These are phyloP conservation scores for Arthrocladium fulminans DNA, from an alignment of 2,329 filamentous ascomycete species.

Conservation along the genomic window DNA sequence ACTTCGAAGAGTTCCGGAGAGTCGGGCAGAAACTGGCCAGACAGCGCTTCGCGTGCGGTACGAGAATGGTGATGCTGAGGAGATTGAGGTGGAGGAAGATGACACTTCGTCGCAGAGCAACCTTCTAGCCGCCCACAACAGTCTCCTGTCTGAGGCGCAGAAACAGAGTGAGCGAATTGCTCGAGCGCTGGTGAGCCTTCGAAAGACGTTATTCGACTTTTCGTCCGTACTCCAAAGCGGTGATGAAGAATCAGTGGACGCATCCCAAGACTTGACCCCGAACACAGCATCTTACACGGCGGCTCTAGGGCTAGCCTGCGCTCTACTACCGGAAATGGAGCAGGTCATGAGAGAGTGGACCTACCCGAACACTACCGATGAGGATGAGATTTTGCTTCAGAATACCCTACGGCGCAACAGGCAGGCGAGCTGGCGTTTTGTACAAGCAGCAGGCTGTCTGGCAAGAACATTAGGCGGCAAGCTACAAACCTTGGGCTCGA, in stretches of 20 bases:
- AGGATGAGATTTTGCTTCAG: constrained; percentile 46
- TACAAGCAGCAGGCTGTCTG: constrained; percentile 53
- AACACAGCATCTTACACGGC: constrained; percentile 33
- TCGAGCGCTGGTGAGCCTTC: constrained; percentile 45
- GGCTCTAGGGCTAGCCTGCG: constrained; percentile 36
- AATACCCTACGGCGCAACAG: constrained; percentile 49
- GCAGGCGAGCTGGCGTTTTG: constrained; percentile 49
- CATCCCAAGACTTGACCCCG: constrained; percentile 25
- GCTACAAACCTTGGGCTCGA: constrained; percentile 36
- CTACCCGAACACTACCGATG: constrained; percentile 50
- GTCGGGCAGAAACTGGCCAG: constrained; percentile 31
- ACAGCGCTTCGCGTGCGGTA: constrained; percentile 50
- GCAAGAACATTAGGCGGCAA: constrained; percentile 48
- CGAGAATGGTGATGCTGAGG: constrained; percentile 51
- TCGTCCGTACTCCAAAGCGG: constrained; percentile 23
- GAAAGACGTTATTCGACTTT: constrained; percentile 48
- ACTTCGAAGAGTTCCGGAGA: constrained; percentile 40
- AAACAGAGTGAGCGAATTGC: constrained; percentile 48
- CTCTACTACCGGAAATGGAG: constrained; percentile 48
- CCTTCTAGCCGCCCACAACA: constrained; percentile 31
- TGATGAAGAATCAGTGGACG: constrained; percentile 25
- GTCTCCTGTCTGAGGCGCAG: constrained; percentile 45
- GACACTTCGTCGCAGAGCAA: background rate
- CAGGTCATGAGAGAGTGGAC: constrained; percentile 47
- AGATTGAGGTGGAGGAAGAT: constrained; percentile 32